Evolutionary conservation across 306 rosid species (phyloP).

Genomic region (Trifolium pratense): DNA sequence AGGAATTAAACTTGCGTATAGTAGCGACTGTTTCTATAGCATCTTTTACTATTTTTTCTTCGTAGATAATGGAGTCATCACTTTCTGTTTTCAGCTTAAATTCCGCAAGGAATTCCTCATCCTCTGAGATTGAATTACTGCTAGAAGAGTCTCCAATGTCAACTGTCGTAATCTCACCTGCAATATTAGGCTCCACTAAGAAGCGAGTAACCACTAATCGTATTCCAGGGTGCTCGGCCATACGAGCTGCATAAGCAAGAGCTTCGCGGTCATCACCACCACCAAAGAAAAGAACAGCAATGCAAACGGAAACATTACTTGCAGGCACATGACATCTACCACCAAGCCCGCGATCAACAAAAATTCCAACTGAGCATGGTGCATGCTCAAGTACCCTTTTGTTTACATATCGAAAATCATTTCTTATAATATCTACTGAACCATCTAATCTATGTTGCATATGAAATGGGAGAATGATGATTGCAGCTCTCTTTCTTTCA

Average conservation of each 20-base stretch:
- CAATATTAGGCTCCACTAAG: constrained; percentile 41
- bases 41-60: constrained; percentile 50
- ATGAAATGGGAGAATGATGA: constrained; percentile 87
- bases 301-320: constrained; percentile 64
- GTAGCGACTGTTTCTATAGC: constrained; percentile 49
- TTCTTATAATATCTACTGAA: constrained; percentile 56
- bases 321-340: constrained; percentile 73
- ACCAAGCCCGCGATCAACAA: constrained; percentile 89
- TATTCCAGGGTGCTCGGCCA: constrained; percentile 95
- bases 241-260: constrained; percentile 70
- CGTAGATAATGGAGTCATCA: constrained; percentile 54
- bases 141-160: constrained; percentile 42
- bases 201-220: constrained; percentile 60
- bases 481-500: constrained; percentile 61
- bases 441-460: constrained; percentile 84
- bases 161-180: constrained; percentile 49
- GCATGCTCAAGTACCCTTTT: constrained; percentile 73
- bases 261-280: constrained; percentile 89
- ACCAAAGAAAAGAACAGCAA: constrained; percentile 77
- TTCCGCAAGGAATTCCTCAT: constrained; percentile 53
- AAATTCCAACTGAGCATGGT: constrained; percentile 81
- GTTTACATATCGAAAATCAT: constrained; percentile 66
- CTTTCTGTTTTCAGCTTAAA: constrained; percentile 44
- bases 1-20: constrained; percentile 43
- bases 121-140: constrained; percentile 42